These are phyloP conservation scores for Rhodomyrtus tomentosa DNA, from an alignment of 345 rosid species.

Conservation along the genomic window DNA sequence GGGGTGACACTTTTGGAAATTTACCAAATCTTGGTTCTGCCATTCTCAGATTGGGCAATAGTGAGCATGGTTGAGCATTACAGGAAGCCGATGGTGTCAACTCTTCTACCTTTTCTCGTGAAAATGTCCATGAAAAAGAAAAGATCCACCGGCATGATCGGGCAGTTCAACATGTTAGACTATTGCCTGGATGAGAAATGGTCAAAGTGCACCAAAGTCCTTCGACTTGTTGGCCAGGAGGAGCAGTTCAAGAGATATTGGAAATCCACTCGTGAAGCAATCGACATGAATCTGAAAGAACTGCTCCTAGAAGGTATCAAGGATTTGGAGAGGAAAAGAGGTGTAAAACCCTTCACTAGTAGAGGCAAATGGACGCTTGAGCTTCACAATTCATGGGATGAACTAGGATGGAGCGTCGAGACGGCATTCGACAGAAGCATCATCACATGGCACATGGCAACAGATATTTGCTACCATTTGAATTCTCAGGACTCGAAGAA, in stretches of 20 bases:
- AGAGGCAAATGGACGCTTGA: background rate
- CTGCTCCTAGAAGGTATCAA: background rate
- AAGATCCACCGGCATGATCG: background rate
- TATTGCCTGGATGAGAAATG: background rate
- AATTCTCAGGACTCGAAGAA: background rate
- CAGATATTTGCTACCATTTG: background rate
- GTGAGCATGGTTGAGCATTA: background rate
- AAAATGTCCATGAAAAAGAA: background rate
- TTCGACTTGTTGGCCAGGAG: background rate
- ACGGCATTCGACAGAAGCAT: background rate
- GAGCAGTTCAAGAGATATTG: background rate
- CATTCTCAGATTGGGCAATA: constrained; percentile 2
- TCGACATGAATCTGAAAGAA: background rate
- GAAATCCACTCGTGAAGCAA: background rate
- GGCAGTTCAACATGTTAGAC: constrained; percentile 5
- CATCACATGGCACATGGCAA: constrained; percentile 2
- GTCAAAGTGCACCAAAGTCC: background rate
- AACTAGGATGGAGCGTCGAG: background rate
- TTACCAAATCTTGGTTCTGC: background rate
- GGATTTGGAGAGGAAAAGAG: background rate
- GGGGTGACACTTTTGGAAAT: background rate
- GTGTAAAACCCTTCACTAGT: background rate
- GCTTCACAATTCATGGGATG: background rate
- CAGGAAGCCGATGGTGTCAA: background rate
- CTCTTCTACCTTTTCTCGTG: background rate